Evolutionary conservation across 495 filamentous ascomycete species (phyloP), one percentile per base, ranked within the genome.

Genomic region (Tuber indicum): DNA sequence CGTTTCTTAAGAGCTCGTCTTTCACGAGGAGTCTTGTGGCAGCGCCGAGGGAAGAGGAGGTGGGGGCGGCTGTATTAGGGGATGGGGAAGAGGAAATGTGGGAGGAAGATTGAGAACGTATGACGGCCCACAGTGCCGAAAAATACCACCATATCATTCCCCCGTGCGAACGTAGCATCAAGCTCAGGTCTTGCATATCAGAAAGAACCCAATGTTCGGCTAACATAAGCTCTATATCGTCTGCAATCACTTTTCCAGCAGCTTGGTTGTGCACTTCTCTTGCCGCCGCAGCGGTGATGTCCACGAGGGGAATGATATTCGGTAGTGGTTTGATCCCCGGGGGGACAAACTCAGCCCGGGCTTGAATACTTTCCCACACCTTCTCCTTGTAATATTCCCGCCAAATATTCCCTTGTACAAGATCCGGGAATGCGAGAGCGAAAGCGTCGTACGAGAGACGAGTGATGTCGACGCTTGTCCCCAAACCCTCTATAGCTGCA

Each of bases 361-460:
- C 78, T 36, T 80, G 73, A 52, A 80, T n/a, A n/a, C 78, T 75
- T 12, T 79, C 78, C 78, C 78, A 80, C 39, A 70, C 44, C 69
- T 75, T 79, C 70, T 75, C 78, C 1, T 70, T 79, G 12, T 80
- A 80, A 46, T 80, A 32, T 1, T 32, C 4, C 21, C 78, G 74
- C 78, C 78, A 80, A 7, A 78, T 17, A 17, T 79, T 66, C 8
- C 46, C 73, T 26, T 71, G 70, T 45, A 75, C 58, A 26, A 80
- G 10, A 45, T 80, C 78, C 16, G 76, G 78, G 44, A 80, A 80
- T 43, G 78, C 26, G 9, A 80, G 46, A 47, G 71, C 52, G 36
- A 80, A 80, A 2, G 78, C 72, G 41, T 79, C 73, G 23, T 73
- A 80, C 2, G 76, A 80, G 19, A 75, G n/a, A 2, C 32, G 46